phyloP scores from a whole-genome alignment of 2,329 filamentous ascomycete genomes.

The Phialemoniopsis sp. region DNA sequence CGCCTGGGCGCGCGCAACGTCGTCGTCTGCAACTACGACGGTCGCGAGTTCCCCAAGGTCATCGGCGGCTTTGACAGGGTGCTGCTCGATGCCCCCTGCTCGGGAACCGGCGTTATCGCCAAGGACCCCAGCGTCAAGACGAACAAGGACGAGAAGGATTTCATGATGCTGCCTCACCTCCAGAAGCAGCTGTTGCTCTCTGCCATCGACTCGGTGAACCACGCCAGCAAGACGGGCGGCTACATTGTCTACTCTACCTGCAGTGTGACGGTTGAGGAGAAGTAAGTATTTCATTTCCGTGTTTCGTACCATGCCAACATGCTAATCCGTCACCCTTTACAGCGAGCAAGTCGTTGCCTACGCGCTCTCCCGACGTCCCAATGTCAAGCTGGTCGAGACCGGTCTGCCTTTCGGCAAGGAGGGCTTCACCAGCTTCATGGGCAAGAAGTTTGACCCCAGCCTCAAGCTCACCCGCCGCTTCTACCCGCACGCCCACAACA shows the following conservation, averaged over 20 bases:
- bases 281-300: conserved; percentile 17
- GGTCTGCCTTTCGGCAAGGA: conserved; percentile 87
- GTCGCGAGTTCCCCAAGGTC: conserved; percentile 86
- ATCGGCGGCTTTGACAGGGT: conserved; percentile 96
- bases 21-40: conserved; percentile 93
- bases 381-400: conserved; percentile 89
- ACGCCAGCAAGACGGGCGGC: conserved; percentile 85
- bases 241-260: conserved; percentile 98
- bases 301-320: neutral
- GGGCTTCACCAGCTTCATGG: conserved; percentile 85
- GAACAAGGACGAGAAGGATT: conserved; percentile 95
- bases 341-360: conserved; percentile 94
- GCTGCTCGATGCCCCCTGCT: conserved; percentile 90
- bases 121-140: conserved; percentile 98
- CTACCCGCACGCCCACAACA: conserved; percentile 77
- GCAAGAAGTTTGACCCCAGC: conserved; percentile 84
- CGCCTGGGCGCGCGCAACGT: conserved; percentile 90
- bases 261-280: conserved; percentile 88
- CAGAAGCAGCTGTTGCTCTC: conserved; percentile 92
- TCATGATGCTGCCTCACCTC: conserved; percentile 85
- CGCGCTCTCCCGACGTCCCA: conserved; percentile 83
- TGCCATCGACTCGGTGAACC: conserved; percentile 92
- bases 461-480: conserved; percentile 81
- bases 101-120: conserved; percentile 93
- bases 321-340: no score